Percentiles rank a stretch among this genome's conserved stretches.
These are phyloP conservation scores for Lycium ferocissimum DNA, from an alignment of 257 asterid genomes.

Conservation along the genomic window DNA sequence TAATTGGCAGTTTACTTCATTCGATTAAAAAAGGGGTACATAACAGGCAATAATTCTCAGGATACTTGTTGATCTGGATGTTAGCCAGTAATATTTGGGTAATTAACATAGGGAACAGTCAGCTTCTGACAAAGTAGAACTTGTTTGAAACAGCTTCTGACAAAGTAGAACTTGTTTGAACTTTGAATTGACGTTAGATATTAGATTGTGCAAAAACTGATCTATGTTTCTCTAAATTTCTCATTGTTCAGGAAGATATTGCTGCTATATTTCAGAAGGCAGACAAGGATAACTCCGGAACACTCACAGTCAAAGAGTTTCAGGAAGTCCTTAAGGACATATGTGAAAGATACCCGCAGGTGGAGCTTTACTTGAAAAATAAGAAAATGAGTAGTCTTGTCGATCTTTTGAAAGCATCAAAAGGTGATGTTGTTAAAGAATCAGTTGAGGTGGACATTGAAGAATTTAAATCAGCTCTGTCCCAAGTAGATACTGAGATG, in stretches of 20 bases:
- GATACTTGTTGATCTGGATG: not conserved
- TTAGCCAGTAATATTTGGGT: not conserved
- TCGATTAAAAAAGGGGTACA: not conserved
- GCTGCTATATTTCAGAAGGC: slow-evolving; percentile 85
- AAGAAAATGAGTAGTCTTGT: slow-evolving; percentile 62
- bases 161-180: not conserved
- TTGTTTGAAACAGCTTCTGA: not conserved
- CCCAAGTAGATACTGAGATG: slow-evolving; percentile 88
- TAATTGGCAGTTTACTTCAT: not conserved
- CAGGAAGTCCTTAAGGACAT: slow-evolving; percentile 83
- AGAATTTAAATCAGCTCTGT: slow-evolving; percentile 83
- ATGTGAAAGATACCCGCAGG: slow-evolving; percentile 93
- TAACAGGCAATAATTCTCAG: not conserved
- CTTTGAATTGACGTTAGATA: not conserved
- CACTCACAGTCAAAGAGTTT: slow-evolving; percentile 86
- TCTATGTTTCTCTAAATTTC: slow-evolving; percentile 28
- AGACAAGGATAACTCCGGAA: slow-evolving; percentile 89
- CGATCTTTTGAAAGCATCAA: slow-evolving; percentile 71
- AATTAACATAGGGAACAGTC: not conserved
- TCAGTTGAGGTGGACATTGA: slow-evolving; percentile 81
- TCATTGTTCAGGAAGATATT: slow-evolving; percentile 69
- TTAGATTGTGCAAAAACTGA: slow-evolving; percentile 7
- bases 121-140: not conserved
- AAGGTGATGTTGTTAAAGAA: slow-evolving; percentile 62
- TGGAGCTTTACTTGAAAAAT: slow-evolving; percentile 71